A percentile compares a stretch with the other conserved stretches of the same genome.
Evolutionary conservation across 164 flowering plant species (phyloP).

Genomic region (Cinnamomum micranthum): DNA sequence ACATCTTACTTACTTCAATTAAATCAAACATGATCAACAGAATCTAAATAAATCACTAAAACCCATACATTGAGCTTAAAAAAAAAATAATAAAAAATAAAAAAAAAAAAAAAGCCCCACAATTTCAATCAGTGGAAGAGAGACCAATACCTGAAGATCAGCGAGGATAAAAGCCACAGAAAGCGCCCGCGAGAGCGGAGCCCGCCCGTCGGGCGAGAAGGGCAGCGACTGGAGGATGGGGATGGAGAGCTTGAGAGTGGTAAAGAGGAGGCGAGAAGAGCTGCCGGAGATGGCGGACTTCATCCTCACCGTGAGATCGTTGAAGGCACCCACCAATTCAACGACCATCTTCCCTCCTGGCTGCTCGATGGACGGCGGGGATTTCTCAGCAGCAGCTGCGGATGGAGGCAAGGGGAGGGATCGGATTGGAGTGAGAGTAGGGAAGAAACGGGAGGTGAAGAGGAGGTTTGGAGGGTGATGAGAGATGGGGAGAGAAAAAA

Average conservation of each 20-base stretch:
- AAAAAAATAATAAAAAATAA: too few species aligned
- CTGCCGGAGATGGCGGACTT: slow-evolving; percentile 41
- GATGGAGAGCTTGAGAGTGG: slow-evolving; percentile 71
- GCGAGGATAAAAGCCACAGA: slow-evolving; percentile 74
- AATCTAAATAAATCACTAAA: neutral
- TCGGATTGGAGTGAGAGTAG: neutral
- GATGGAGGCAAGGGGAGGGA: slow-evolving; percentile 4
- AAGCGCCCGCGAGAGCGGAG: slow-evolving; percentile 66
- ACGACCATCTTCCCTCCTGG: slow-evolving; percentile 87
- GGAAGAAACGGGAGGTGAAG: neutral
- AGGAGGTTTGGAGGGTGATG: neutral
- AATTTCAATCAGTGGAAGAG: neutral
- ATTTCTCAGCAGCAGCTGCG: slow-evolving; percentile 6
- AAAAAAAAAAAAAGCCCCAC: too few species aligned
- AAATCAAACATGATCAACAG: neutral
- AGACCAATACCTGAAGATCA: slow-evolving; percentile 68
- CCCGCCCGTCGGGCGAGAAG: slow-evolving; percentile 60
- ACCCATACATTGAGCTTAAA: too few species aligned
- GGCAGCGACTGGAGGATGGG: slow-evolving; percentile 71
- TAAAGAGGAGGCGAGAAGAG: slow-evolving; percentile 70
- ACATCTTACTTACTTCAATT: neutral
- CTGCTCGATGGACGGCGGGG: slow-evolving; percentile 33
- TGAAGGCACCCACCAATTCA: slow-evolving; percentile 82
- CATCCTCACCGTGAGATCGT: slow-evolving; percentile 74
- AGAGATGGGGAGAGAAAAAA: neutral